Percentiles rank a stretch among this genome's conserved stretches.
phyloP scores from a whole-genome alignment of 805 yeast genomes.

The Wickerhamomyces canadensis region DNA sequence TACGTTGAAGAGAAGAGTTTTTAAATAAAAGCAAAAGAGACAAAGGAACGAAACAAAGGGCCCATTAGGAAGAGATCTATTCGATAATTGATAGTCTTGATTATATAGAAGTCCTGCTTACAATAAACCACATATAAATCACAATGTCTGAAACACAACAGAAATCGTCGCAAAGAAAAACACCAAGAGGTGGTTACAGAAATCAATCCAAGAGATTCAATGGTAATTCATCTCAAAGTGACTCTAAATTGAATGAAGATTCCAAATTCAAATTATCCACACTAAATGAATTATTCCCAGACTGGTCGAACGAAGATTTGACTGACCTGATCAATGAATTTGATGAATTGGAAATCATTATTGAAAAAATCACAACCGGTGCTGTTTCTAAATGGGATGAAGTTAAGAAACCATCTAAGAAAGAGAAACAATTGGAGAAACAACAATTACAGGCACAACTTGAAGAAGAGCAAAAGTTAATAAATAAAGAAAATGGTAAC shows the following conservation, averaged over 20 bases:
- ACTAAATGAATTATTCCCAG: slow-evolving; percentile 85
- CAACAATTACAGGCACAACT: slow-evolving; percentile 12
- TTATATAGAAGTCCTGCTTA: too few relatives aligned
- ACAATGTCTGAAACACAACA: slow-evolving; percentile 1
- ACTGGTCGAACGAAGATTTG: slow-evolving; percentile 88
- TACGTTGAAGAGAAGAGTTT: too few relatives aligned
- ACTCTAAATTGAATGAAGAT: slow-evolving; percentile 26
- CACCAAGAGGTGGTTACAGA: slow-evolving; percentile 32
- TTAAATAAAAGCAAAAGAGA: too few relatives aligned
- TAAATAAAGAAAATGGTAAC: slow-evolving; percentile 14
- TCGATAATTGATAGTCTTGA: too few relatives aligned
- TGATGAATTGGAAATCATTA: slow-evolving; percentile 70
- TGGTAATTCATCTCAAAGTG: slow-evolving; percentile 10
- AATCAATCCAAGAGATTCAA: slow-evolving; percentile 41
- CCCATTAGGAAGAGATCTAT: too few relatives aligned
- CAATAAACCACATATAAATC: background rate
- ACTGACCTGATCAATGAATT: slow-evolving; percentile 69
- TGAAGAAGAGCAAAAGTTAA: slow-evolving; percentile 18
- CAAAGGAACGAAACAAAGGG: too few relatives aligned
- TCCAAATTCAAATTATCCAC: slow-evolving; percentile 40
- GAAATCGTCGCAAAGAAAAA: slow-evolving; percentile 13
- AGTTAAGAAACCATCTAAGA: slow-evolving; percentile 62
- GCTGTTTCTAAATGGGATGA: slow-evolving; percentile 93
- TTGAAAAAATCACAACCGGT: slow-evolving; percentile 85
- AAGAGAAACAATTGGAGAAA: slow-evolving; percentile 38